A percentile compares a stretch with the other conserved stretches of the same genome.
phyloP scores from a whole-genome alignment of 2,329 filamentous ascomycete genomes.

The Fusarium sp. region DNA sequence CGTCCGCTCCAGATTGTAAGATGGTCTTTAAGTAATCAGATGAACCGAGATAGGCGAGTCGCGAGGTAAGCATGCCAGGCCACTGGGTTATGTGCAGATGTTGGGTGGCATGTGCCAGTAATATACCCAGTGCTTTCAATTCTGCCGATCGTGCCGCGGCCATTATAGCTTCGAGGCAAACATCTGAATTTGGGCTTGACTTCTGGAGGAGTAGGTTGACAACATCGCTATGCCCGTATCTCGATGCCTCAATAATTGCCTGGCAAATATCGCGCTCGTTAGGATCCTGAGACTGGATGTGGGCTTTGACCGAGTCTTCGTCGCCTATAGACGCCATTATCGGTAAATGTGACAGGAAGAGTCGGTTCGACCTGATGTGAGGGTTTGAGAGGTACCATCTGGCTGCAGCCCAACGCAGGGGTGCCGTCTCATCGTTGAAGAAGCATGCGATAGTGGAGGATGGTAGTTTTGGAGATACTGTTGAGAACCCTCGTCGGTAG shows the following conservation, averaged over 20 bases:
- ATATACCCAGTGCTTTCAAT: background rate
- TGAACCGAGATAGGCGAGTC: background rate
- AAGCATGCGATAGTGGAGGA: accelerated
- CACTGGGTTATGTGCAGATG: background rate
- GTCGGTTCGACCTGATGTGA: background rate
- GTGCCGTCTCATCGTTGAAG: background rate
- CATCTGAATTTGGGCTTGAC: background rate
- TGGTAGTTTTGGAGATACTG: accelerated
- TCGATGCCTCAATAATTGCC: background rate
- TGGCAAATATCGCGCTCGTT: background rate
- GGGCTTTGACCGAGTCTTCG: accelerated
- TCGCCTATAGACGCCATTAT: background rate
- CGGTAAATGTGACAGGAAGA: accelerated
- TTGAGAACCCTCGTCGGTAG: background rate
- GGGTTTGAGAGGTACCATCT: background rate
- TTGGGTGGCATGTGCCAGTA: background rate
- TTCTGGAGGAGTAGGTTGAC: background rate
- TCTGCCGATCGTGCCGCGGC: background rate
- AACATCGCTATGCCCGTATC: background rate
- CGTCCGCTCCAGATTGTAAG: background rate
- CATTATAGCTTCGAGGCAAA: background rate
- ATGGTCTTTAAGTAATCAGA: background rate
- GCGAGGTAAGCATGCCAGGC: accelerated
- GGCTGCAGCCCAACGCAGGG: background rate
- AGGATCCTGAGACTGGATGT: background rate